Evolutionary conservation across 345 rosid genomes (phyloP).

Genomic region (Geranium brycei): DNA sequence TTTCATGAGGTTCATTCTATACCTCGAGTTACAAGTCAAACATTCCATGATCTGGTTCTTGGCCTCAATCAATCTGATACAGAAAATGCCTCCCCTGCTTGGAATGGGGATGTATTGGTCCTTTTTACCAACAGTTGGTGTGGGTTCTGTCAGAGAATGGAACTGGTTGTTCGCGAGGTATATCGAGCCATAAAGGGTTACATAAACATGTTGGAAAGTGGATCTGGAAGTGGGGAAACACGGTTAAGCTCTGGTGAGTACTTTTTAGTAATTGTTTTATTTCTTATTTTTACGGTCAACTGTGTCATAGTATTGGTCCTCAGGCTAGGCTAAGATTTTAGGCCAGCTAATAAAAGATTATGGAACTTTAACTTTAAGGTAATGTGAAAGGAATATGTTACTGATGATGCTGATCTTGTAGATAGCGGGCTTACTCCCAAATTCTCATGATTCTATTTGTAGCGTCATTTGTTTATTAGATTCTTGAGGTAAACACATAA

Average conservation of each 20-base stretch:
- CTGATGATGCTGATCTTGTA: too few species aligned
- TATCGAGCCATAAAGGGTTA: slow-evolving; percentile 50
- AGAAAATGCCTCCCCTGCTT: slow-evolving; percentile 23
- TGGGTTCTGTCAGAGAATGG: slow-evolving; percentile 96
- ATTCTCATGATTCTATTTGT: too few species aligned
- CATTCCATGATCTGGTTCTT: slow-evolving; percentile 43
- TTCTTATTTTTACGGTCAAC: too few species aligned
- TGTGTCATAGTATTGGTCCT: too few species aligned
- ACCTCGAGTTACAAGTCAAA: slow-evolving; percentile 49
- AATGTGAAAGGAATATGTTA: too few species aligned
- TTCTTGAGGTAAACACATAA: not conserved
- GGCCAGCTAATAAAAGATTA: too few species aligned
- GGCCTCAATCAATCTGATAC: slow-evolving; percentile 37
- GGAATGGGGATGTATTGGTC: slow-evolving; percentile 72
- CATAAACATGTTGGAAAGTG: slow-evolving; percentile 26
- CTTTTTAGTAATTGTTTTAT: not conserved
- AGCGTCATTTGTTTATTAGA: too few species aligned
- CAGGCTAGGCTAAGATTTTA: too few species aligned
- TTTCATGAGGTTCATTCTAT: slow-evolving; percentile 68
- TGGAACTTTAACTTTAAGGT: too few species aligned
- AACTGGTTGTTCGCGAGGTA: slow-evolving; percentile 71
- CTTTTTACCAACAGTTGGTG: slow-evolving; percentile 81
- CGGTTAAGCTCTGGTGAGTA: slow-evolving; percentile 31
- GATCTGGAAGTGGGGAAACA: slow-evolving; percentile 24
- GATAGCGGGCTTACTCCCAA: too few species aligned